A percentile compares a stretch with the other conserved stretches of the same genome.
Evolutionary conservation across 2,329 filamentous ascomycete genomes (phyloP).

Genomic region (Metarhizium guizhouense): DNA sequence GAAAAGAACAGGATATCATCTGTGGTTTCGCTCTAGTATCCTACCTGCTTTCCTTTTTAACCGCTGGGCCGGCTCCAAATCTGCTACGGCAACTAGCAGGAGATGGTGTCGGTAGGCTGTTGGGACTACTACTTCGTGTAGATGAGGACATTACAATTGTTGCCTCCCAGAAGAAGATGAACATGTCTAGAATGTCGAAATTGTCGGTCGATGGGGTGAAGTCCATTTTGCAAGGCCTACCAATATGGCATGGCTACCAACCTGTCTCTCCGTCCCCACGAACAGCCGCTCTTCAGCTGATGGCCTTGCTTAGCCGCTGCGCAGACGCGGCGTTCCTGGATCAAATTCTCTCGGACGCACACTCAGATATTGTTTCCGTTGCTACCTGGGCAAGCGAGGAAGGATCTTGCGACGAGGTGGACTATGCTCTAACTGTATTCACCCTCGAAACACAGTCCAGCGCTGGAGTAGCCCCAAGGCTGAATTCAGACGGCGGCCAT

Average conservation of each 20-base stretch:
- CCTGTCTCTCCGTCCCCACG: slow-evolving; percentile 50
- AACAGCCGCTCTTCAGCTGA: slow-evolving; percentile 51
- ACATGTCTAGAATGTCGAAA: slow-evolving; percentile 59
- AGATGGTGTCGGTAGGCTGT: slow-evolving; percentile 44
- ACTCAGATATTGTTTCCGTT: slow-evolving; percentile 16
- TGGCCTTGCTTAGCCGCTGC: slow-evolving; percentile 36
- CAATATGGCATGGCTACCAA: slow-evolving; percentile 50
- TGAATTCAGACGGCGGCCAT: slow-evolving; percentile 15
- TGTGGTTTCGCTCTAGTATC: slow-evolving; percentile 56
- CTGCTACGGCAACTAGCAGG: slow-evolving; percentile 47
- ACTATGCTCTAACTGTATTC: slow-evolving; percentile 35
- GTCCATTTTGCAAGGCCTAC: slow-evolving; percentile 38
- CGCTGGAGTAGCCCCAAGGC: slow-evolving; percentile 12
- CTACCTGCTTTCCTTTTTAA: slow-evolving; percentile 53
- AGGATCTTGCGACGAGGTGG: slow-evolving; percentile 17
- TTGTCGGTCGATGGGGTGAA: slow-evolving; percentile 47
- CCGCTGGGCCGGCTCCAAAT: slow-evolving; percentile 50
- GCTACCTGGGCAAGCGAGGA: slow-evolving; percentile 11
- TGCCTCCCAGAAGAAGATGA: slow-evolving; percentile 56
- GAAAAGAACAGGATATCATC: slow-evolving; percentile 49
- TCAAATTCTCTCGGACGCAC: slow-evolving; percentile 19
- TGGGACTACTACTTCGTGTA: slow-evolving; percentile 45
- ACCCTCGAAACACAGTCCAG: slow-evolving; percentile 27
- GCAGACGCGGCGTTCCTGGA: slow-evolving; percentile 19
- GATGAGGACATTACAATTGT: slow-evolving; percentile 49